Evolutionary conservation across 1,284 basidiomycete genomes (phyloP).

Genomic region (Cryptococcus jaspeensis): DNA sequence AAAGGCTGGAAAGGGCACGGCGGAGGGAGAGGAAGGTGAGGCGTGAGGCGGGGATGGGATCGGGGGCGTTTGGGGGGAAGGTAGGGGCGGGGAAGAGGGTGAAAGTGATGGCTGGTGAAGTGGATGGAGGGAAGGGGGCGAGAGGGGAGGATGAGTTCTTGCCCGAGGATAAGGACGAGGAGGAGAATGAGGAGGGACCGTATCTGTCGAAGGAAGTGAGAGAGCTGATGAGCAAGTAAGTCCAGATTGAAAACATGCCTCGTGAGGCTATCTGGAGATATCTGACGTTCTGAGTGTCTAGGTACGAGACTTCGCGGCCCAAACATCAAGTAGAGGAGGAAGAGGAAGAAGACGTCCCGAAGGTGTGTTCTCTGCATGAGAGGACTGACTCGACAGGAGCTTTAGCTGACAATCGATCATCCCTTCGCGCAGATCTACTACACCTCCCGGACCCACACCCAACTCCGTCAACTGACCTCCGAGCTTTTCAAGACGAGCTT

Average conservation of each 20-base stretch:
- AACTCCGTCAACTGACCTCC: conserved; percentile 84
- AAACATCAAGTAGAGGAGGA: conserved; percentile 30
- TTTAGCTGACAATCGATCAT: not conserved
- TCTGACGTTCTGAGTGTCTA: conserved; percentile 1
- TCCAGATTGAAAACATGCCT: conserved; percentile 5
- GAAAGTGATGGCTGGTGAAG: conserved; percentile 54
- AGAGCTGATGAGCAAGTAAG: conserved; percentile 75
- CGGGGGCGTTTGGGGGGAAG: conserved; percentile 21
- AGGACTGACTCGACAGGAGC: not conserved
- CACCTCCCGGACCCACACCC: conserved; percentile 92
- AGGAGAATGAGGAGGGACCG: conserved; percentile 52
- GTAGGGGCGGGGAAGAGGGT: conserved; percentile 13
- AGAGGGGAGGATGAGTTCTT: conserved; percentile 61
- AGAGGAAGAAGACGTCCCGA: conserved; percentile 49
- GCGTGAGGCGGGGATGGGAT: conserved; percentile 1
- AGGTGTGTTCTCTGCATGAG: conserved; percentile 29
- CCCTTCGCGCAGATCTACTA: conserved; percentile 66
- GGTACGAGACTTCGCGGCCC: conserved; percentile 27
- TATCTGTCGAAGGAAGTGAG: conserved; percentile 75
- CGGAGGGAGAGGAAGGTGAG: conserved; percentile 62
- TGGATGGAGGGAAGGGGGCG: conserved; percentile 45
- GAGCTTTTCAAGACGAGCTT: conserved; percentile 69
- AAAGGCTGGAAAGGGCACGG: conserved; percentile 61
- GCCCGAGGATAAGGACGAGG: conserved; percentile 56
- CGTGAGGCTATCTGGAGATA: too few species aligned